phyloP scores from a whole-genome alignment of 495 filamentous ascomycete genomes.

The Tuber indicum region DNA sequence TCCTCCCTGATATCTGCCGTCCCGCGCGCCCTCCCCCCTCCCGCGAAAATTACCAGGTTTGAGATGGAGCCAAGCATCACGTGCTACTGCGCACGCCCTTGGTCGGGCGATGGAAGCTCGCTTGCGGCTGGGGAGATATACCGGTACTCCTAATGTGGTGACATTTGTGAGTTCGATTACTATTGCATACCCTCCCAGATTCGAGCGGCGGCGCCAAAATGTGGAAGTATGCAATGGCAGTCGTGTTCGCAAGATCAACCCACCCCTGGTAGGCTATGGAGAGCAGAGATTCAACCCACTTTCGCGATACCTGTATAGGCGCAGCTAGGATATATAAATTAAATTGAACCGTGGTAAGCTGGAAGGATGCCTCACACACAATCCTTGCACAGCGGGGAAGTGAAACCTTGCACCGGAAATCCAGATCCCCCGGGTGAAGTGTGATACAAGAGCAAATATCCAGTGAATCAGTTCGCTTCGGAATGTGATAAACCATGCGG shows the following conservation, averaged over 20 bases:
- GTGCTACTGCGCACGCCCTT: not conserved
- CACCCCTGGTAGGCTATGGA: too few species aligned
- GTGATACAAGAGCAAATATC: not conserved
- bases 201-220: too few species aligned
- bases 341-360: too few species aligned
- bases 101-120: not conserved
- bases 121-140: not conserved
- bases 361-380: not conserved
- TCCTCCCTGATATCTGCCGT: not conserved
- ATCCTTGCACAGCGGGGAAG: not conserved
- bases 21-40: too few species aligned
- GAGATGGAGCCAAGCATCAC: not conserved
- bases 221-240: too few species aligned
- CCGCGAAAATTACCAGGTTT: too few species aligned
- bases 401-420: not conserved
- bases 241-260: too few species aligned
- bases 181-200: too few species aligned
- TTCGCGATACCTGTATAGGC: not conserved
- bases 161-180: too few species aligned
- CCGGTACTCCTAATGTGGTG: too few species aligned
- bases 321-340: too few species aligned
- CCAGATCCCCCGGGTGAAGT: not conserved
- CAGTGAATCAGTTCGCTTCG: not conserved
- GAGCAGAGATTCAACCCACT: not conserved
- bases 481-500: not conserved